A percentile compares a stretch with the other conserved stretches of the same genome.
These are phyloP conservation scores for Helianthus tuberosus DNA, from an alignment of 129 eudicot species.

Conservation along the genomic window DNA sequence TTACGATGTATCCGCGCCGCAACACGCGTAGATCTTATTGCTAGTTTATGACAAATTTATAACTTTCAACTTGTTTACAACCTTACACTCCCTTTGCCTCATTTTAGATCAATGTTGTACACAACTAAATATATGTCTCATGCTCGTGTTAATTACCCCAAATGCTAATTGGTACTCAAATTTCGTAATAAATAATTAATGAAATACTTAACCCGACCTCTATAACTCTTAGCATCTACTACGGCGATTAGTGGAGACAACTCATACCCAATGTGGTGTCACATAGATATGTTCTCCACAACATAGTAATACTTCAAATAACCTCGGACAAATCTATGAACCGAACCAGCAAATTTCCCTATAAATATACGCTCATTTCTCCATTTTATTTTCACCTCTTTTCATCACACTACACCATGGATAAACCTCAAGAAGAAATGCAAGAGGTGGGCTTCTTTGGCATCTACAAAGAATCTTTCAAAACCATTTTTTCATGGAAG, in stretches of 20 bases:
- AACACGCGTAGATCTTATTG: no score
- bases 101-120: no score
- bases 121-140: no score
- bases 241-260: neutral
- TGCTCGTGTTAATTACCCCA: no score
- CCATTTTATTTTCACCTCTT: conserved; percentile 4
- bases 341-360: neutral
- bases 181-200: no score
- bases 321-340: conserved; percentile 14
- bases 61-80: no score
- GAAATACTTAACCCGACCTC: no score
- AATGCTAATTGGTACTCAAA: no score
- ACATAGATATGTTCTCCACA: conserved; percentile 23
- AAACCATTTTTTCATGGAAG: conserved; percentile 35
- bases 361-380: neutral
- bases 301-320: conserved; percentile 5
- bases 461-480: conserved; percentile 51
- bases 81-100: no score
- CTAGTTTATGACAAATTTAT: no score
- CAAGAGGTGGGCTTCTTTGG: conserved; percentile 60
- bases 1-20: no score
- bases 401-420: conserved; percentile 37
- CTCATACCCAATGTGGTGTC: neutral
- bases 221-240: neutral
- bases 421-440: conserved; percentile 64